A percentile compares a stretch with the other conserved stretches of the same genome.
Evolutionary conservation across 441 rosid genomes (phyloP).

Genomic region (Lepidium campestre): DNA sequence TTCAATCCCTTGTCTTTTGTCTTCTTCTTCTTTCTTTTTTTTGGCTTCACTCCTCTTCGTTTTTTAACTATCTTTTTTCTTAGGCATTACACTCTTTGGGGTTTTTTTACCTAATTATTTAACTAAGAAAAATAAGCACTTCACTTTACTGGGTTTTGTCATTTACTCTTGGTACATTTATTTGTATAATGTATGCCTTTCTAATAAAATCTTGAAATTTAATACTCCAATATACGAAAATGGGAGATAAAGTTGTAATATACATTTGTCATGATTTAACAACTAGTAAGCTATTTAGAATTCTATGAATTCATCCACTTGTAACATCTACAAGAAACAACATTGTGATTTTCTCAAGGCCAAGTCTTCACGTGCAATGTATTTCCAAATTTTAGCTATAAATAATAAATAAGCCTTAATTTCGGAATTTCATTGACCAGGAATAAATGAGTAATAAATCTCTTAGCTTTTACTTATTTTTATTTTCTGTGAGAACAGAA

Average conservation of each 20-base stretch:
- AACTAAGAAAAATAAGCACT: not conserved
- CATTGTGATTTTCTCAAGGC: not conserved
- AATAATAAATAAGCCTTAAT: not conserved
- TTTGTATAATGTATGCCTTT: too few species aligned
- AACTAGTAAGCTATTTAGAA: not conserved
- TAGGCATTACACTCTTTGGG: not conserved
- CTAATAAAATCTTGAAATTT: too few species aligned
- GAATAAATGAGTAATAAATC: not conserved
- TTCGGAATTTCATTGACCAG: conserved; percentile 8
- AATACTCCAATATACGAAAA: too few species aligned
- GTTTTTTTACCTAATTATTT: not conserved
- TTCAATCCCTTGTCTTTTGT: not conserved
- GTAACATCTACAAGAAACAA: conserved; percentile 6
- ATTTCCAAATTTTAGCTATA: not conserved
- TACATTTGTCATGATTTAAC: not conserved
- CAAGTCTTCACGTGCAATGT: conserved; percentile 6
- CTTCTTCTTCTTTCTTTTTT: not conserved
- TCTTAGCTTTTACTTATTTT: not conserved
- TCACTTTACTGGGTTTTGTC: not conserved
- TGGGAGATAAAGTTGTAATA: not conserved
- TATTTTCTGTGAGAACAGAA: conserved; percentile 23
- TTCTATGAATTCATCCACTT: conserved; percentile 16
- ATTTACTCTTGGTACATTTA: not conserved
- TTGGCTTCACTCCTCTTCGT: not conserved
- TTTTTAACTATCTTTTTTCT: too few species aligned